These are phyloP conservation scores for Naematelia encephala DNA, from an alignment of 768 basidiomycete species.

Conservation along the genomic window DNA sequence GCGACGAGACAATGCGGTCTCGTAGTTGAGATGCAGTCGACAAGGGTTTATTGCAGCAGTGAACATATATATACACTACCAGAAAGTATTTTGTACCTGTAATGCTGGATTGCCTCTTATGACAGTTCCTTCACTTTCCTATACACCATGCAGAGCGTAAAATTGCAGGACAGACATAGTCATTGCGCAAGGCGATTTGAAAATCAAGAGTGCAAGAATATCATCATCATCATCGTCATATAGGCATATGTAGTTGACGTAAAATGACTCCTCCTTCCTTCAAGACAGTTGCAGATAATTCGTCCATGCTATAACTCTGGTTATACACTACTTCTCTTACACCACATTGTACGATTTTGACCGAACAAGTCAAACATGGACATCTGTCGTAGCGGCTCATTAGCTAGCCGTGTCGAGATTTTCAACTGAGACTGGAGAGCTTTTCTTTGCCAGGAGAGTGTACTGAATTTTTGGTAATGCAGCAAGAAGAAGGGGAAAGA, in stretches of 20 bases:
- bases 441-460: neutral
- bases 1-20: too few species aligned
- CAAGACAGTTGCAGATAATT: conserved; percentile 73
- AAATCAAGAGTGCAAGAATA: too few species aligned
- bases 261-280: conserved; percentile 77
- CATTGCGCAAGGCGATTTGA: too few species aligned
- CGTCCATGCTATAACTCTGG: conserved; percentile 93
- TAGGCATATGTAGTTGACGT: conserved; percentile 56
- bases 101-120: too few species aligned
- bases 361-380: conserved; percentile 91
- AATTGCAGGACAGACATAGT: too few species aligned
- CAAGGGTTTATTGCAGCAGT: too few species aligned
- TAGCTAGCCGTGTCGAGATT: neutral
- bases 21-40: too few species aligned
- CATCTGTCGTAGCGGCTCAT: conserved; percentile 59
- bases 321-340: conserved; percentile 92
- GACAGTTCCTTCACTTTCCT: too few species aligned
- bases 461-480: neutral
- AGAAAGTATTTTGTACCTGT: too few species aligned
- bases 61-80: too few species aligned
- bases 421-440: neutral
- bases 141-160: too few species aligned
- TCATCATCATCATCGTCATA: too few species aligned
- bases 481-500: conserved; percentile 2
- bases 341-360: conserved; percentile 95